These are phyloP conservation scores for Yarrowia keelungensis DNA, from an alignment of 805 yeast genomes.

Conservation along the genomic window DNA sequence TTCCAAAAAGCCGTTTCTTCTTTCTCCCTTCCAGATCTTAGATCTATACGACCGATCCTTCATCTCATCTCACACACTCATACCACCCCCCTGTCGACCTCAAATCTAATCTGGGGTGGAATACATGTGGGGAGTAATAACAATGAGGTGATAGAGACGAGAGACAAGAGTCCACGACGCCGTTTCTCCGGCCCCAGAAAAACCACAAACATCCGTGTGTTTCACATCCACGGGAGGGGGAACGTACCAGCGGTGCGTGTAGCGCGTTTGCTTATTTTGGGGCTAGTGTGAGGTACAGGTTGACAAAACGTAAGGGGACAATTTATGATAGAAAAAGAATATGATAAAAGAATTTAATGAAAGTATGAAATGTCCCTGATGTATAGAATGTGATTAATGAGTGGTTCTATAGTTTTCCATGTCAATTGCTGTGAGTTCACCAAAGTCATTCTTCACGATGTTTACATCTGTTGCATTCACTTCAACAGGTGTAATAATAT, in stretches of 20 bases:
- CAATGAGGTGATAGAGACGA: background rate
- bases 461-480: too few relatives aligned
- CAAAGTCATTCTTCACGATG: too few relatives aligned
- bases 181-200: background rate
- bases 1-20: background rate
- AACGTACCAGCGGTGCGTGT: background rate
- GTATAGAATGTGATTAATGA: too few relatives aligned
- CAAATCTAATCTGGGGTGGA: slow-evolving; percentile 23
- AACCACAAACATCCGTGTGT: background rate
- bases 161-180: background rate
- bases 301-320: background rate
- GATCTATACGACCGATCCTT: slow-evolving; percentile 24
- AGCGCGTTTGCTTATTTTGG: slow-evolving; percentile 1
- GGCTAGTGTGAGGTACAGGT: background rate
- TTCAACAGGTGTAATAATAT: too few relatives aligned
- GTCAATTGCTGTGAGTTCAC: too few relatives aligned
- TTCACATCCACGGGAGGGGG: slow-evolving; percentile 15
- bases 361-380: too few relatives aligned
- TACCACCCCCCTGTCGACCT: slow-evolving; percentile 29
- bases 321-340: background rate
- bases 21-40: slow-evolving; percentile 3
- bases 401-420: too few relatives aligned
- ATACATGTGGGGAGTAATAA: slow-evolving; percentile 14
- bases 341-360: background rate
- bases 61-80: slow-evolving; percentile 5